Evolutionary conservation across 2,329 filamentous ascomycete species (phyloP), one percentile per base, ranked within the genome.

Genomic region (Penicillium sp.): DNA sequence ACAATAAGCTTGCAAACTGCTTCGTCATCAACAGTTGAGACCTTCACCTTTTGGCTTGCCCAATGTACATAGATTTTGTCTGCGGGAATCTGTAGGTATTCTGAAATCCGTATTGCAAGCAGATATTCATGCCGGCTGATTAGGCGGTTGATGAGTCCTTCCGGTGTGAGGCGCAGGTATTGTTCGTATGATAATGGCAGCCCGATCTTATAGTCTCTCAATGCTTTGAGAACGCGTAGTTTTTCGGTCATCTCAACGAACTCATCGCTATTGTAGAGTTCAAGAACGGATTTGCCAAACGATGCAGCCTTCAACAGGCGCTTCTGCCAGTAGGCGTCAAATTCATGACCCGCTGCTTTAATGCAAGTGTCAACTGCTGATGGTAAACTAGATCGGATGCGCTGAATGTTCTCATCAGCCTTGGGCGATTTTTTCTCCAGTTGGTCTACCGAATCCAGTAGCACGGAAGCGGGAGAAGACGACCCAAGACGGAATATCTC

Each of bases 221-320:
- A 89, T 7, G 93, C 93, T 66, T 97, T 97, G 46, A 99, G 81
- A 0, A 99, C 92, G 16, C 94, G 88, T 16, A 99, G 78, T 1
- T 88, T 94, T 73, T 99, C 93, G 65, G 92, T 96, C 88, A 97
- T 97, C 61, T 97, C 93, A 52, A 99, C 94, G 74, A 97, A 99
- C 62, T 99, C 93, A 69, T 99, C 94, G 69, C 92, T 97, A 74
- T 94, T 97, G 76, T 97, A 99, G 13, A 97, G 86, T 67, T 97
- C 94, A 4, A 99, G 82, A 0, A 97, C 94, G 0, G 94, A 97
- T 73, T 99, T 99, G 59, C 94, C 94, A 72, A 97, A 97, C 0
- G 93, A 97, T 0, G 94, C 94, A 6, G 94, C 94, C 72, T 95
- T 95, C n/a, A 99, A 81, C 1, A 99, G 81, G 65, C 95, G 86